Evolutionary conservation across 2,329 filamentous ascomycete genomes (phyloP).

Genomic region (Ceratocystis eucalypticola): DNA sequence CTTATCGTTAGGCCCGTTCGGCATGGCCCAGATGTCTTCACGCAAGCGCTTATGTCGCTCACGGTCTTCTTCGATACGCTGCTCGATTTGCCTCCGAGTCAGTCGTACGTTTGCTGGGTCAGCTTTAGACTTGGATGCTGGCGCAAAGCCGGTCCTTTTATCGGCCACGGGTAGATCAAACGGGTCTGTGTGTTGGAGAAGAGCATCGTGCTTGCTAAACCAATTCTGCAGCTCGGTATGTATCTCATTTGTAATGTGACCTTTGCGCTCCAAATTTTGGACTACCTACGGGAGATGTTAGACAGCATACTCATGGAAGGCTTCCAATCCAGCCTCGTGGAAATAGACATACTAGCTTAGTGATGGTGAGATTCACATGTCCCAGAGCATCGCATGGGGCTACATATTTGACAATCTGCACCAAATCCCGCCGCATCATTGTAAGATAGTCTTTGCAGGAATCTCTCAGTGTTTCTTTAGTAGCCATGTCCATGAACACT

Average conservation of each 20-base stretch:
- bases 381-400: constrained; percentile 76
- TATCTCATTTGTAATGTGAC: constrained; percentile 59
- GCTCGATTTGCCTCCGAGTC: constrained; percentile 83
- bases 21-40: constrained; percentile 87
- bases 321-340: neutral
- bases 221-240: constrained; percentile 71
- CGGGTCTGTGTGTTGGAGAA: constrained; percentile 22
- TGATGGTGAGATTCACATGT: constrained; percentile 86
- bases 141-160: neutral
- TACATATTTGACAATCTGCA: constrained; percentile 82
- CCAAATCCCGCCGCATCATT: constrained; percentile 91
- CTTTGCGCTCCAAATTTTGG: constrained; percentile 53
- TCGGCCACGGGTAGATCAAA: constrained; percentile 3
- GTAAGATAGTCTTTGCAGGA: constrained; percentile 54
- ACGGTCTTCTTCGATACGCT: constrained; percentile 90
- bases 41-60: constrained; percentile 85
- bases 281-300: constrained; percentile 39
- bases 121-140: constrained; percentile 27
- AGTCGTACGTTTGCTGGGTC: constrained; percentile 27
- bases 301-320: neutral
- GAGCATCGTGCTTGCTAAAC: constrained; percentile 63
- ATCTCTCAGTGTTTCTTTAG: constrained; percentile 46
- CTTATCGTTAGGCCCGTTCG: constrained; percentile 42
- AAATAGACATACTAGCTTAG: constrained; percentile 51
- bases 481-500: constrained; percentile 76